These are phyloP conservation scores for Parasitella parasitica DNA, from an alignment of 371 early-diverging fungal genomes.

Conservation along the genomic window DNA sequence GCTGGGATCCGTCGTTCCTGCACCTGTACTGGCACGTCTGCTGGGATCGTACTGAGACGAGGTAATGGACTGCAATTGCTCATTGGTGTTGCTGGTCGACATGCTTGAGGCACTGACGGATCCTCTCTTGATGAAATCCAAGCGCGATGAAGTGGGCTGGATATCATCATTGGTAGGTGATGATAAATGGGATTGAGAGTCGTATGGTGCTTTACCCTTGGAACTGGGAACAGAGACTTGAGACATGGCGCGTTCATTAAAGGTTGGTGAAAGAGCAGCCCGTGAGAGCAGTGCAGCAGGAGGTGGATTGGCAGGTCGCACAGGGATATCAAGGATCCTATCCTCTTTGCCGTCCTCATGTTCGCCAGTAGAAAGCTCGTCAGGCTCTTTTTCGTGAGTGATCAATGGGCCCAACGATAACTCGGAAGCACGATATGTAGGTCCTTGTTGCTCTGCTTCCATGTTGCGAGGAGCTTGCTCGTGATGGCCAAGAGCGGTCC, in stretches of 20 bases:
- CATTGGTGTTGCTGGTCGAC: slow-evolving; percentile 27
- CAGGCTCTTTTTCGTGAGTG: slow-evolving; percentile 16
- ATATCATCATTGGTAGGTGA: not conserved
- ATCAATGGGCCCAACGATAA: slow-evolving; percentile 9
- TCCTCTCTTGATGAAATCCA: slow-evolving; percentile 3
- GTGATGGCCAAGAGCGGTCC: not conserved
- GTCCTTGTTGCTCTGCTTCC: not conserved
- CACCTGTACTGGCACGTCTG: slow-evolving; percentile 1
- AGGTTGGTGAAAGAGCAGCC: slow-evolving; percentile 6
- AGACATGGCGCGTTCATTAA: slow-evolving; percentile 20
- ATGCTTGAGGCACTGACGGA: slow-evolving; percentile 24
- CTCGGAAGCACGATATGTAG: not conserved
- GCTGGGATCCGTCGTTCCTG: slow-evolving; percentile 13
- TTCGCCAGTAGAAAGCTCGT: not conserved
- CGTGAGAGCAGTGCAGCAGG: slow-evolving; percentile 21
- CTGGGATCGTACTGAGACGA: slow-evolving; percentile 17
- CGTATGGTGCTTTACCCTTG: slow-evolving; percentile 10
- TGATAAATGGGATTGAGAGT: slow-evolving; percentile 5
- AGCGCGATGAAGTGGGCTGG: not conserved
- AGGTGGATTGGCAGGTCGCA: slow-evolving; percentile 32
- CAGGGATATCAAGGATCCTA: slow-evolving; percentile 13
- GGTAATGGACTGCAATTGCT: slow-evolving; percentile 14
- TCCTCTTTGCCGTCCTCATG: not conserved
- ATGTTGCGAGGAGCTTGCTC: not conserved
- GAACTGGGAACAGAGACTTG: slow-evolving; percentile 1